Evolutionary conservation across 179 eudicot species (phyloP), one percentile per base, ranked within the genome.

Genomic region (Camellia oleifera): DNA sequence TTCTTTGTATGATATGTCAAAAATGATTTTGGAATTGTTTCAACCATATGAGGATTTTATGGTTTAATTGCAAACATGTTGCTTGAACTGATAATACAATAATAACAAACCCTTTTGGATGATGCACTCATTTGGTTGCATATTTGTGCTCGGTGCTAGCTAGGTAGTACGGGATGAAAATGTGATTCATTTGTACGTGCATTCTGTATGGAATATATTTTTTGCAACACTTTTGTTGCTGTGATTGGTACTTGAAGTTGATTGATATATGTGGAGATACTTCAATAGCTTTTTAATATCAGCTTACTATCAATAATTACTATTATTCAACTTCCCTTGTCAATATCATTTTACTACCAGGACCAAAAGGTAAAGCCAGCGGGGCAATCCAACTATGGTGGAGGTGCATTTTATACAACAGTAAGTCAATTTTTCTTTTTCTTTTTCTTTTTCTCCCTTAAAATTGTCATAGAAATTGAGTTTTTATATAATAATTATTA

Each of bases 321-420:
- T 23, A 1, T 20, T 5, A 20, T 23, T 65, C 13, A 65, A 65
- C 13, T 65, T 32, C 44, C 44, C 17, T 26, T 7, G 68, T 65
- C 12, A 20, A 65, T 65, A 23, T 65, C 23, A 63, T 63, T 57
- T 0, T 32, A 79, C 56, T n/a, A 61, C 53, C 80, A 88, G 93
- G 89, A 86, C 42, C 86, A 87, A 82, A 85, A 77, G 69, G 87
- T 81, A 58, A 89, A 78, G 83, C 83, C 82, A 52, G 72, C 85
- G 62, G 77, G 83, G 69, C 88, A 86, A 78, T 83, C 92, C 60
- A 85, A 81, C 66, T 87, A 81, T 76, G 85, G 85, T 78, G 89
- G 88, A 45, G 90, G 90, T 82, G 89, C 94, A 79, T 89, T 90
- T 86, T 90, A 84, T 82, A 86, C 84, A 86, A 75, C 89, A 45